Conservation (phyloP, 768 basidiomycete genomes). For the Nidularia sp. region DNA sequence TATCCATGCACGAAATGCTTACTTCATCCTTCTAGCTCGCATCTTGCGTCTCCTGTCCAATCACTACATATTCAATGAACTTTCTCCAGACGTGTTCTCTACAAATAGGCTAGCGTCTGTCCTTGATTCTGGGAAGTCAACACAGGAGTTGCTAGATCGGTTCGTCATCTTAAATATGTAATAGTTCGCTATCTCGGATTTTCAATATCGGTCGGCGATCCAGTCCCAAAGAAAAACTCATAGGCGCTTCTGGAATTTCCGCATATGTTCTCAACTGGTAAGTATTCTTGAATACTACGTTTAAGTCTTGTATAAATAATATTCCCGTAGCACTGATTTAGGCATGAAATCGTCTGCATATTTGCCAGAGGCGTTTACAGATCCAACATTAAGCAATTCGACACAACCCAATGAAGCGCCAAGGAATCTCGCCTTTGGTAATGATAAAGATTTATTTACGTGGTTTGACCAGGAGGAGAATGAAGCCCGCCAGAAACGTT, state of each 20-base stretch:
- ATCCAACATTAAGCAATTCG: constrained; percentile 18
- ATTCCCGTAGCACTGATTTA: constrained; percentile 20
- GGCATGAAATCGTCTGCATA: constrained; percentile 22
- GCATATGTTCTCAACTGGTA: neutral
- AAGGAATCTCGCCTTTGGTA: constrained; percentile 17
- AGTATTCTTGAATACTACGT: neutral
- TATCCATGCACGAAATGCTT: neutral
- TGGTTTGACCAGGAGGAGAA: constrained; percentile 17
- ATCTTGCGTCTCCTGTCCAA: neutral
- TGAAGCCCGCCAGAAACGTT: constrained; percentile 14
- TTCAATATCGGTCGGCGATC: neutral
- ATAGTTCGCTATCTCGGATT: too few relatives aligned
- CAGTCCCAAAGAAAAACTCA: neutral
- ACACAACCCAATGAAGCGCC: constrained; percentile 17
- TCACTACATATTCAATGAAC: neutral
- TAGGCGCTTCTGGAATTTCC: neutral
- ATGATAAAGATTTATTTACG: constrained; percentile 17
- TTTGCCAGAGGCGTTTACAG: constrained; percentile 23
- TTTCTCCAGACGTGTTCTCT: neutral
- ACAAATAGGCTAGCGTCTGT: neutral
- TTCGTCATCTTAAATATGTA: neutral
- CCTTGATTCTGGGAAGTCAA: neutral
- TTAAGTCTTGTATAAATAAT: neutral
- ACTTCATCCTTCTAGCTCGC: neutral
- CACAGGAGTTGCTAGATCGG: neutral